Percentiles rank a stretch among this genome's conserved stretches.
These are phyloP conservation scores for Colletotrichum destructivum DNA, from an alignment of 2,329 filamentous ascomycete genomes.

Conservation along the genomic window DNA sequence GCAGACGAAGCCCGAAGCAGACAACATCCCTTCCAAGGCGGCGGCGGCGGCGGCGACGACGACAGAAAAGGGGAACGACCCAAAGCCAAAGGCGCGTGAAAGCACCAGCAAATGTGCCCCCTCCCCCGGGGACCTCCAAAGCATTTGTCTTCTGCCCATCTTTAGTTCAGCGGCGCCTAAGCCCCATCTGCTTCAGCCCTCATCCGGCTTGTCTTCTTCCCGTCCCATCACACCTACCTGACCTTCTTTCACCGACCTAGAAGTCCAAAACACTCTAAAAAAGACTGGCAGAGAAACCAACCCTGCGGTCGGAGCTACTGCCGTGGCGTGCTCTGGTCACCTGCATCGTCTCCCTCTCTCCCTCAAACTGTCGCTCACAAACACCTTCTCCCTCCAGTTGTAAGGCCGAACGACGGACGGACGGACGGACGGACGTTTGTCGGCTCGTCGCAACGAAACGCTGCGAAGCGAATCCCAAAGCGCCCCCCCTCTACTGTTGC, in stretches of 20 bases:
- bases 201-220: slow-evolving; percentile 23
- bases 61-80: not conserved
- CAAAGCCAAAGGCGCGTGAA: not conserved
- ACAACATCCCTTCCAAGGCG: slow-evolving; percentile 25
- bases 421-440: slow-evolving; percentile 24
- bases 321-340: slow-evolving; percentile 7
- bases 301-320: not conserved
- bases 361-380: not conserved
- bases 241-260: slow-evolving; percentile 30
- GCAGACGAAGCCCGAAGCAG: slow-evolving; percentile 35
- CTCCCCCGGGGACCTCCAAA: slow-evolving; percentile 6
- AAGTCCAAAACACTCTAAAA: not conserved
- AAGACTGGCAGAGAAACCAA: not conserved
- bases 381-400: not conserved
- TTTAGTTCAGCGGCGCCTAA: slow-evolving; percentile 27
- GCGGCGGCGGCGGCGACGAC: too few relatives aligned
- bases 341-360: not conserved
- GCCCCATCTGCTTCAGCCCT: slow-evolving; percentile 28
- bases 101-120: not conserved
- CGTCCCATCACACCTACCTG: slow-evolving; percentile 30
- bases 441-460: slow-evolving; percentile 24
- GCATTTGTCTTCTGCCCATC: slow-evolving; percentile 23
- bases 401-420: slow-evolving; percentile 34
- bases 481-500: not conserved
- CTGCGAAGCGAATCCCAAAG: not conserved